A percentile compares a stretch with the other conserved stretches of the same genome.
These are phyloP conservation scores for Fusarium paranaense DNA, from an alignment of 2,329 filamentous ascomycete species.

Conservation along the genomic window DNA sequence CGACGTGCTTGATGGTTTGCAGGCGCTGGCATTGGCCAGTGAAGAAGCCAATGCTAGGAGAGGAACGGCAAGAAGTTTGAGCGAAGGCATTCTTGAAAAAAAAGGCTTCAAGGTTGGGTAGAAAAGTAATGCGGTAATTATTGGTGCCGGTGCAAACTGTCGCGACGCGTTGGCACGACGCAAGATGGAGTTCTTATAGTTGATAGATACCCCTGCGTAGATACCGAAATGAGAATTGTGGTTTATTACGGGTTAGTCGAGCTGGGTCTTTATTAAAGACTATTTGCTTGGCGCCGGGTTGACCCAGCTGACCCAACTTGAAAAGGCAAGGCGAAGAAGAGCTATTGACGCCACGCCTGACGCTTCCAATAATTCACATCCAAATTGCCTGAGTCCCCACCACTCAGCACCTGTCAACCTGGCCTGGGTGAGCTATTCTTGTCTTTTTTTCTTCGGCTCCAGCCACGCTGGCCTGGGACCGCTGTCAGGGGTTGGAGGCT, in stretches of 20 bases:
- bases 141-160: neutral
- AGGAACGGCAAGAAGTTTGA: neutral
- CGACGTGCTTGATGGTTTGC: neutral
- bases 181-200: neutral
- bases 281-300: neutral
- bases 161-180: neutral
- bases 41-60: neutral
- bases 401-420: neutral
- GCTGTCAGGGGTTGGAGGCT: no score
- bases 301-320: neutral
- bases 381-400: neutral
- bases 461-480: no score
- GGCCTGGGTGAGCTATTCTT: neutral
- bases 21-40: neutral
- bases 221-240: neutral
- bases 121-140: neutral
- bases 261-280: neutral
- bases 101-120: neutral
- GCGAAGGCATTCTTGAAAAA: neutral
- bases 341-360: neutral
- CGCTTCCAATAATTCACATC: neutral
- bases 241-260: neutral
- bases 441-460: neutral
- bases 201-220: neutral
- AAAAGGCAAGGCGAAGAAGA: neutral